These are phyloP conservation scores for Penicillium olsonii DNA, from an alignment of 2,329 filamentous ascomycete genomes.

Conservation along the genomic window DNA sequence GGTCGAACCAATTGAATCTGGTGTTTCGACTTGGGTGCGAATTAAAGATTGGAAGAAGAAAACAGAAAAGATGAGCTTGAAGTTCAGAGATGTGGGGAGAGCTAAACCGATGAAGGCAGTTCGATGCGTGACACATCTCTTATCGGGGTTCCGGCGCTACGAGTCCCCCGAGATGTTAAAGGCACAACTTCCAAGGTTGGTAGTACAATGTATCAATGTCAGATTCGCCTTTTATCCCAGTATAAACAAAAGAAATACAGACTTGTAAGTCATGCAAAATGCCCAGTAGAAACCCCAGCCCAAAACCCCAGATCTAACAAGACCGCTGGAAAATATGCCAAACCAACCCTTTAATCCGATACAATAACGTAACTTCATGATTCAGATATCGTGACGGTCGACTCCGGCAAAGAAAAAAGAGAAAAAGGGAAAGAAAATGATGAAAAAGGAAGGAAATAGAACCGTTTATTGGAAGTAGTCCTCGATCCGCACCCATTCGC, in stretches of 20 bases:
- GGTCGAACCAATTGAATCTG: background rate
- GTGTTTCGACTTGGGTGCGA: background rate
- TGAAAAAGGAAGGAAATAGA: too few relatives aligned
- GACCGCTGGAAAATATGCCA: conserved; percentile 5
- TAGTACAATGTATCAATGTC: background rate
- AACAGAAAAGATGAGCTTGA: background rate
- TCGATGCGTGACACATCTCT: conserved; percentile 21
- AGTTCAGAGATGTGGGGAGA: conserved; percentile 13
- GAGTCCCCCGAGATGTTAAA: background rate
- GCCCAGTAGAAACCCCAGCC: background rate
- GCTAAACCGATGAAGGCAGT: conserved; percentile 24
- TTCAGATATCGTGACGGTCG: conserved; percentile 16
- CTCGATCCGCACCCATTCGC: conserved; percentile 54
- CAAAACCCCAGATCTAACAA: background rate
- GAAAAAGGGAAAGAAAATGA: background rate
- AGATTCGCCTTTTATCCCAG: background rate
- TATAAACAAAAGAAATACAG: conserved; percentile 5
- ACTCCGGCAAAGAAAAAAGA: background rate
- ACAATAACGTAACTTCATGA: conserved; percentile 25
- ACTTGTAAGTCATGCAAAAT: conserved; percentile 1
- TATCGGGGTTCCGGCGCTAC: conserved; percentile 1
- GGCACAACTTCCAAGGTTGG: background rate
- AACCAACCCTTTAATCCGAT: conserved; percentile 5
- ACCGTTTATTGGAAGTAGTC: conserved; percentile 22
- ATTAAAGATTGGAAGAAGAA: background rate